A percentile compares a stretch with the other conserved stretches of the same genome.
phyloP scores from a whole-genome alignment of 148 eudicot genomes.

The Camellia lanceoleosa region DNA sequence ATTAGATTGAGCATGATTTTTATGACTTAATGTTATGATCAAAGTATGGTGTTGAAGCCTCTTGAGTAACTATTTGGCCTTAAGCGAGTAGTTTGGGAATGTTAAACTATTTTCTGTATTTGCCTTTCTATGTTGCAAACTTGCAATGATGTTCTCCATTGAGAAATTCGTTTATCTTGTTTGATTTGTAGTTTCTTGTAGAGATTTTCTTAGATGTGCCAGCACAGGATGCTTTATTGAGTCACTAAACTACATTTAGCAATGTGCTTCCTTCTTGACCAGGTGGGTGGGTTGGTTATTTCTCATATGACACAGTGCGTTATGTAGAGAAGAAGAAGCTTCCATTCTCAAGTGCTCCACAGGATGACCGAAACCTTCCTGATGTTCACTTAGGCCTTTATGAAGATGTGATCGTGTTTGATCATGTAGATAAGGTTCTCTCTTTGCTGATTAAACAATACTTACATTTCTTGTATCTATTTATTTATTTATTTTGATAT shows the following conservation, averaged over 20 bases:
- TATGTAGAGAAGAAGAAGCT: conserved; percentile 94
- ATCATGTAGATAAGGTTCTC: conserved; percentile 90
- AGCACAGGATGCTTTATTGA: not conserved
- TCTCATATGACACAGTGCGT: conserved; percentile 95
- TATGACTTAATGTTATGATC: not conserved
- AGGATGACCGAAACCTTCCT: conserved; percentile 91
- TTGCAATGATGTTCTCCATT: not conserved
- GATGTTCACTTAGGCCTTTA: conserved; percentile 92
- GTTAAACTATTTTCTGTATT: not conserved
- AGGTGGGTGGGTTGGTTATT: conserved; percentile 99
- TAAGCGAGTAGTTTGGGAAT: too few species aligned
- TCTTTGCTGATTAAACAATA: not conserved
- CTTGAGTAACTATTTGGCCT: too few species aligned
- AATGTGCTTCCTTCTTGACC: conserved; percentile 20
- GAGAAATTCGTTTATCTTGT: not conserved
- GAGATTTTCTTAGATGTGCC: conserved; percentile 4
- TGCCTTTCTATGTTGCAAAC: not conserved
- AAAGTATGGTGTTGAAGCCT: not conserved
- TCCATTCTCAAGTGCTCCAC: conserved; percentile 81
- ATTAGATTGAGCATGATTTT: too few species aligned
- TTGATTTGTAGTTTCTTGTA: not conserved
- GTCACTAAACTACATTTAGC: conserved; percentile 11
- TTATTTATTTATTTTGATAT: not conserved
- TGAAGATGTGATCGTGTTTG: conserved; percentile 95
- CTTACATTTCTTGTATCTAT: not conserved